Conservation (phyloP, 2,329 filamentous ascomycete genomes). For the Colletotrichum sp. region DNA sequence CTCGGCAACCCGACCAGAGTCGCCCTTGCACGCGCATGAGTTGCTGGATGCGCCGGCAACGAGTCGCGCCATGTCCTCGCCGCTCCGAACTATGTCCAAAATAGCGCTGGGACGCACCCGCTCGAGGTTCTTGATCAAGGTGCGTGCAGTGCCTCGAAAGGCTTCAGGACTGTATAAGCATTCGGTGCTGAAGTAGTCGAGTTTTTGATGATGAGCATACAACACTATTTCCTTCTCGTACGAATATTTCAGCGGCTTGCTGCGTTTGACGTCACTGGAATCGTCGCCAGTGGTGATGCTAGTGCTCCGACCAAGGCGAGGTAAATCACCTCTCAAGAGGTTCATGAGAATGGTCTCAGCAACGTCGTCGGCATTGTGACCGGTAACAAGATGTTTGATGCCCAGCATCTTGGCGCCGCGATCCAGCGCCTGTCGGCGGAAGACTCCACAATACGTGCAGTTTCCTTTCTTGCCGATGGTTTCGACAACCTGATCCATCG, state of each 20-base stretch:
- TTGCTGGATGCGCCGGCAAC: constrained; percentile 66
- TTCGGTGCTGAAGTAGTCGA: constrained; percentile 98
- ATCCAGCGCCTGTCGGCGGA: constrained; percentile 91
- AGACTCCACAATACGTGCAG: constrained; percentile 98
- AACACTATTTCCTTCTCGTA: constrained; percentile 99
- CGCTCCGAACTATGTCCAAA: constrained; percentile 90
- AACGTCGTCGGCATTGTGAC: constrained; percentile 96
- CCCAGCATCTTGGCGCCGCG: constrained; percentile 85
- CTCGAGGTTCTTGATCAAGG: constrained; percentile 93
- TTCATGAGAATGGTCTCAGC: constrained; percentile 99
- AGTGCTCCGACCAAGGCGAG: constrained; percentile 85
- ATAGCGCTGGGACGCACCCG: constrained; percentile 93
- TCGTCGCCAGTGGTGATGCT: constrained; percentile 83
- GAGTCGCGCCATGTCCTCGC: constrained; percentile 94
- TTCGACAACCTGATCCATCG: constrained; percentile 98
- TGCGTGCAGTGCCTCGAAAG: constrained; percentile 89
- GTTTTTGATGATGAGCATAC: constrained; percentile 94
- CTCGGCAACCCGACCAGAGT: constrained; percentile 39
- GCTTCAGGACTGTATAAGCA: constrained; percentile 98
- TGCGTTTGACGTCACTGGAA: constrained; percentile 88
- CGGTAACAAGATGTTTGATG: constrained; percentile 93
- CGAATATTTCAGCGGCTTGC: constrained; percentile 96
- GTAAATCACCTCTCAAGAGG: constrained; percentile 85
- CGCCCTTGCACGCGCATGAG: constrained; percentile 45
- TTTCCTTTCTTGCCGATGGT: constrained; percentile 98